Conservation (phyloP, 73 alveolate species). For the Stentor roeselii region DNA sequence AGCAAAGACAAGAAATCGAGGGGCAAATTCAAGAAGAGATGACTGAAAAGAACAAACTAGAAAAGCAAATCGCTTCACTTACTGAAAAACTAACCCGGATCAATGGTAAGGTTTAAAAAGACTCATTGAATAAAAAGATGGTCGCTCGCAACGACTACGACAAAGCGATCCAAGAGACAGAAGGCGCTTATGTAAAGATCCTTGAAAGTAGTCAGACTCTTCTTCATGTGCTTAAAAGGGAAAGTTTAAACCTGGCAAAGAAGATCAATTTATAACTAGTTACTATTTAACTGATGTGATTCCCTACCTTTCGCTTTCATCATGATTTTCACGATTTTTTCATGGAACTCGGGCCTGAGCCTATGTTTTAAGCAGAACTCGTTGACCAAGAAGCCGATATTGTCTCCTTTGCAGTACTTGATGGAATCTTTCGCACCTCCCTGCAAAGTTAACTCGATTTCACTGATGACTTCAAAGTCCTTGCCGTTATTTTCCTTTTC, state of each 20-base stretch:
- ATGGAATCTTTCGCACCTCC: neutral
- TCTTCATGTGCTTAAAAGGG: constrained; percentile 79
- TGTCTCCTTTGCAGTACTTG: neutral
- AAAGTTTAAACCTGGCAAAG: constrained; percentile 37
- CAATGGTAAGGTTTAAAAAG: constrained; percentile 13
- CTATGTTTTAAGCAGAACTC: neutral
- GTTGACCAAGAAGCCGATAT: neutral
- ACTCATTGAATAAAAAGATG: constrained; percentile 40
- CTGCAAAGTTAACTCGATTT: neutral
- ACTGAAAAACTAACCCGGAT: constrained; percentile 35
- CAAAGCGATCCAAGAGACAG: constrained; percentile 60
- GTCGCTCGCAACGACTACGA: constrained; percentile 55
- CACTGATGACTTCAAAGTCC: neutral
- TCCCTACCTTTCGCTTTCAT: neutral
- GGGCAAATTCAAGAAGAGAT: constrained; percentile 6
- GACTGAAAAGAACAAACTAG: constrained; percentile 34
- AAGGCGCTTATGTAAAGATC: constrained; percentile 63
- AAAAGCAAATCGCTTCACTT: constrained; percentile 46
- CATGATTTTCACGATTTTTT: neutral
- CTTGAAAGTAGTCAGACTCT: constrained; percentile 80
- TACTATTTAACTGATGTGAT: neutral
- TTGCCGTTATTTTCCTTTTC: neutral
- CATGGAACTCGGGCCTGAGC: neutral
- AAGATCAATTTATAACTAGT: neutral
- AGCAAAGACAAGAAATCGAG: constrained; percentile 41